Conservation (phyloP, 441 rosid genomes). For the Mallotus repandus region DNA sequence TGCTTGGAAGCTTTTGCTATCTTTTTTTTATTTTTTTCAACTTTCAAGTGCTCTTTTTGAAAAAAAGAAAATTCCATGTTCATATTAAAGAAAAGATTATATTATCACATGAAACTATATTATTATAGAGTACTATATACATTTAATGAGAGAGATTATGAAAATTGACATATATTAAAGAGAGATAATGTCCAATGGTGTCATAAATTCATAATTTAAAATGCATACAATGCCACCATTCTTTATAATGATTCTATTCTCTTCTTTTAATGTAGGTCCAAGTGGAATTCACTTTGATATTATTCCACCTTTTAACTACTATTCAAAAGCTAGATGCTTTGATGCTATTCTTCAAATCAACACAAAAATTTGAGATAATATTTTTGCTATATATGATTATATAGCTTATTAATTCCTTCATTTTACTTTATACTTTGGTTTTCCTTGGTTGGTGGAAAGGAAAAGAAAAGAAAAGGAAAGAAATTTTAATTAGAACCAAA, state of each 20-base stretch:
- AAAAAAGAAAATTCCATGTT: constrained; percentile 8
- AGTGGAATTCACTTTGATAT: constrained; percentile 43
- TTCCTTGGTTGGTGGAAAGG: constrained; percentile 16
- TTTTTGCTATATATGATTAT: not conserved
- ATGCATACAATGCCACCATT: constrained; percentile 28
- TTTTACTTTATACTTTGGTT: constrained; percentile 12
- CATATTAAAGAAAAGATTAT: constrained; percentile 12
- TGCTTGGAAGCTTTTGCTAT: constrained; percentile 35
- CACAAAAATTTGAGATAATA: constrained; percentile 1
- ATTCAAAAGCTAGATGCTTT: constrained; percentile 33
- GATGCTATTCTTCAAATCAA: constrained; percentile 29
- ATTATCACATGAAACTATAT: not conserved
- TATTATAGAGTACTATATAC: not conserved
- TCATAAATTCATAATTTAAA: constrained; percentile 23
- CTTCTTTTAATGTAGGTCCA: constrained; percentile 52
- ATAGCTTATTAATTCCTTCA: constrained; percentile 1
- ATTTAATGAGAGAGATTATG: not conserved
- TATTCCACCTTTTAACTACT: constrained; percentile 33
- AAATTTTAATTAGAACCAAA: not conserved
- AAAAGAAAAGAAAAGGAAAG: not conserved
- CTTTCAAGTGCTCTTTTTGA: constrained; percentile 29
- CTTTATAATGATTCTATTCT: constrained; percentile 53
- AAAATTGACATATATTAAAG: not conserved
- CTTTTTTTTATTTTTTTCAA: constrained; percentile 15
- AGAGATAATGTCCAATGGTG: constrained; percentile 7